Evolutionary conservation across 1,284 basidiomycete species (phyloP), one percentile per base, ranked within the genome.

Genomic region (Ceratobasidium sp.): DNA sequence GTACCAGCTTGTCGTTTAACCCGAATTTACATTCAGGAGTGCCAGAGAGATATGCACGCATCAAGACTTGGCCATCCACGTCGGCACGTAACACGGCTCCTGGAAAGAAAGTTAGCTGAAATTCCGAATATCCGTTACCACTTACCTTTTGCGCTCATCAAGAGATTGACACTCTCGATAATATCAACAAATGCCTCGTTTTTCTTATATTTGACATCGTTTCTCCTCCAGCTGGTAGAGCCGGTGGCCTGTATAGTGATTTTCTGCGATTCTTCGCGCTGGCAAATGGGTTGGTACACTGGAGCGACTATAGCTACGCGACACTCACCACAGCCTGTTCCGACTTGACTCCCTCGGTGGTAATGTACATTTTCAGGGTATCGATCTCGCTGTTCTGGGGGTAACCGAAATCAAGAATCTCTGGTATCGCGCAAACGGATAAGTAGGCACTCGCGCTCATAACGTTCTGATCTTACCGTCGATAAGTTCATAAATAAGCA

Each of bases 371-470:
- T 84, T 99, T 99, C 58, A 99, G 86, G 4, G 97, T 98, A 82
- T 98, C 96, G 59, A 93, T 95, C 82, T 99, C 97, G 77, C 95
- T 97, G 82, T 98, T 99, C 82, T 99, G 98, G n/a, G 97, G 97
- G 83, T 97, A 99, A 51, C 98, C 97, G 84, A 98, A 99, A 84
- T 99, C 97, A 80, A 95, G 90, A 81, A 98, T 98, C 84, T 99
- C 96, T 98, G 81, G 0, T 14, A 29, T 2, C 59, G 59, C 9
- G 22, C 43, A 31, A 58, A 59, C 48, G 24, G 34, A 37, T 16
- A n/a, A 58, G 37, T 22, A 27, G 39, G 49, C n/a, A 41, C 39
- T 49, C 14, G 8, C 37, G 14, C 64, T 6, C 4, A n/a, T 37
- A 68, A 59, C 13, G 1, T 4, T 56, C 39, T 0, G n/a, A 46